Base-by-base conservation (phyloP, 2,329 filamentous ascomycete genomes). In the Hypoxylon sp. region DNA sequence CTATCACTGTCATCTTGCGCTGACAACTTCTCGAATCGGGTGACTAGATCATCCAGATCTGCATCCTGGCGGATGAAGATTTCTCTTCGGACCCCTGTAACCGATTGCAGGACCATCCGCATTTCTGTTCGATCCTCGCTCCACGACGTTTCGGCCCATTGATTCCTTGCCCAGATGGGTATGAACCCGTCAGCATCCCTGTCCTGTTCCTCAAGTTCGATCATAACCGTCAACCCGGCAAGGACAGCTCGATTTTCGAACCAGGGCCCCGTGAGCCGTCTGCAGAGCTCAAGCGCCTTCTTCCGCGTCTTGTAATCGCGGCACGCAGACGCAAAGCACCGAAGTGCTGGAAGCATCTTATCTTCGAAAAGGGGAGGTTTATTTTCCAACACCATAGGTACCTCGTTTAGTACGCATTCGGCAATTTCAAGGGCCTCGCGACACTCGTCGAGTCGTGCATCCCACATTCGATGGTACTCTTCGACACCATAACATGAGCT, bases 311-410 rank as follows among this genome's bases (percentile, higher is more conserved):
- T 25, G 20, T 44, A 38, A 25, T 56, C 29, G 13, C 52, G 52
- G 23, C 56, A 59, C 29, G 47, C 53, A 17, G 35, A 48, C 7
- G 23, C 20, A 4, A 59, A 11, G n/a, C 44, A 49, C 8, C 56
- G 47, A 23, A 59, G 8, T 3, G 43, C 30, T 15, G 56, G 56
- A 9, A 56, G 35, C 29, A 56, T 13, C 19, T 59, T 56, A 13
- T 59, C 56, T 4, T 59, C 56, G 25, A 59, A 53, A 20, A 56
- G 40, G 16, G 52, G 56, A 35, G 56, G 48, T n/a, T n/a, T n/a
- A n/a, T n/a, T n/a, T n/a, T n/a, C n/a, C n/a, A n/a, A n/a, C n/a
- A n/a, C n/a, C n/a, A n/a, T n/a, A n/a, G n/a, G n/a, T n/a, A 30
- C 13, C 4, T 42, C 44, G 3, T 47, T 27, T 9, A 59, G 21